Conservation (phyloP, 2,329 filamentous ascomycete genomes). For the Aspergillus udagawae region DNA sequence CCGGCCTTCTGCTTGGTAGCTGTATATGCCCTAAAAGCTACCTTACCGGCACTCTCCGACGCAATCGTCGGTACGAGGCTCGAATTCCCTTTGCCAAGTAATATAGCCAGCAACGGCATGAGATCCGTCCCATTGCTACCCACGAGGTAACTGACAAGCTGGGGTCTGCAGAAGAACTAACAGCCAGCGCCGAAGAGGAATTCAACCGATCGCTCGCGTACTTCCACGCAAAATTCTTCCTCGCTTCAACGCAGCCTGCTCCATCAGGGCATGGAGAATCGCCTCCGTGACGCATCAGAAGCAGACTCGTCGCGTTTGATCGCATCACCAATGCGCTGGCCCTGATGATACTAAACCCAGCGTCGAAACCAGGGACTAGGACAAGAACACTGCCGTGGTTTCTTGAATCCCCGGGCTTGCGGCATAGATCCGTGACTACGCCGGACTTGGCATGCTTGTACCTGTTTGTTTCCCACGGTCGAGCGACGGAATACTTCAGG, state of each 20-base stretch:
- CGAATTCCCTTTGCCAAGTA: conserved; percentile 4
- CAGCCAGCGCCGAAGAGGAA: conserved; percentile 22
- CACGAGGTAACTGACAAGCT: conserved; percentile 25
- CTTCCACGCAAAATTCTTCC: conserved; percentile 21
- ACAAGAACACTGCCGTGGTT: conserved; percentile 37
- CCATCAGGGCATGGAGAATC: conserved; percentile 29
- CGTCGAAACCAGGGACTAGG: conserved; percentile 42
- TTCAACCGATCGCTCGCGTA: conserved; percentile 25
- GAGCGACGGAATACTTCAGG: conserved; percentile 36
- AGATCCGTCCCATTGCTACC: conserved; percentile 28
- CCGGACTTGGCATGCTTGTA: conserved; percentile 18
- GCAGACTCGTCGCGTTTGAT: conserved; percentile 2
- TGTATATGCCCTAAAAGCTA: conserved; percentile 18
- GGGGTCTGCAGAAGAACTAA: conserved; percentile 10
- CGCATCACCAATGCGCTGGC: conserved; percentile 24
- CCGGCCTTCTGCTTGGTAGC: conserved; percentile 2
- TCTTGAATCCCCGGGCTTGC: conserved; percentile 42
- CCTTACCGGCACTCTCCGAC: conserved; percentile 7
- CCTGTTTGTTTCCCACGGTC: conserved; percentile 43
- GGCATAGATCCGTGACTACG: conserved; percentile 31
- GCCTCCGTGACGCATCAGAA: conserved; percentile 22
- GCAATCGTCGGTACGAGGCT: conserved; percentile 20
- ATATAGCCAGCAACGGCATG: conserved; percentile 3
- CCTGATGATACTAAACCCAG: conserved; percentile 40
- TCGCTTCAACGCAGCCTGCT: conserved; percentile 28